Conservation (phyloP, 164 flowering plant genomes). For the Houttuynia cordata region DNA sequence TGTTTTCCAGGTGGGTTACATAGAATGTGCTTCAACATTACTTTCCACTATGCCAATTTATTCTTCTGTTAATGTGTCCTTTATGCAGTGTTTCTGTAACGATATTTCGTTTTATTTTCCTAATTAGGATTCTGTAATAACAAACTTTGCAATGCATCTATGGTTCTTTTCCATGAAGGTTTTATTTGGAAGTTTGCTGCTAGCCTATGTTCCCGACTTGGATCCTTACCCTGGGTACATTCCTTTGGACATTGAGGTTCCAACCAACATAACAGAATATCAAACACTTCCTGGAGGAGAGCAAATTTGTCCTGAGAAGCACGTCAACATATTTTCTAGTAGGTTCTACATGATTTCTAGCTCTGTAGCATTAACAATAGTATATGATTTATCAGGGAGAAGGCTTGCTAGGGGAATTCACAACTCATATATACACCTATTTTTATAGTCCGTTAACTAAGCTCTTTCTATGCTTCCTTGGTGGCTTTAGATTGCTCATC, state of each 20-base stretch:
- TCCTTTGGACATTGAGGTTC: conserved; percentile 34
- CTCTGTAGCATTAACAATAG: not conserved
- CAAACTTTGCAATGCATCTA: not conserved
- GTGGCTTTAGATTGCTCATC: not conserved
- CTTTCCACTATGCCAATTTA: not conserved
- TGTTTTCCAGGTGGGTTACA: conserved; percentile 53
- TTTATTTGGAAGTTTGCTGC: conserved; percentile 58
- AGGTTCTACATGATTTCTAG: conserved; percentile 13
- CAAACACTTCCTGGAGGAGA: conserved; percentile 84
- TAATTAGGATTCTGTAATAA: not conserved
- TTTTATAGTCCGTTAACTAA: too few species aligned
- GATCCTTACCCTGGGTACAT: conserved; percentile 79
- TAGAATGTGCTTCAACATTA: not conserved
- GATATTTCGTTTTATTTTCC: not conserved
- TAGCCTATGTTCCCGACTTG: conserved; percentile 64
- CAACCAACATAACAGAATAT: conserved; percentile 41
- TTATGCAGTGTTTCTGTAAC: not conserved
- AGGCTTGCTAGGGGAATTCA: not conserved
- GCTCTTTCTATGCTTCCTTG: not conserved
- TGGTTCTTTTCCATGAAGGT: conserved; percentile 27
- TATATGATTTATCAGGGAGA: not conserved
- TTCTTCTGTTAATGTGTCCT: not conserved
- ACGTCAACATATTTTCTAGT: conserved; percentile 70
- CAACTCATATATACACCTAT: not conserved
- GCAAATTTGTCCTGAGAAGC: conserved; percentile 88